These are phyloP conservation scores for Cladosporium halotolerans DNA, from an alignment of 2,329 filamentous ascomycete genomes.

Conservation along the genomic window DNA sequence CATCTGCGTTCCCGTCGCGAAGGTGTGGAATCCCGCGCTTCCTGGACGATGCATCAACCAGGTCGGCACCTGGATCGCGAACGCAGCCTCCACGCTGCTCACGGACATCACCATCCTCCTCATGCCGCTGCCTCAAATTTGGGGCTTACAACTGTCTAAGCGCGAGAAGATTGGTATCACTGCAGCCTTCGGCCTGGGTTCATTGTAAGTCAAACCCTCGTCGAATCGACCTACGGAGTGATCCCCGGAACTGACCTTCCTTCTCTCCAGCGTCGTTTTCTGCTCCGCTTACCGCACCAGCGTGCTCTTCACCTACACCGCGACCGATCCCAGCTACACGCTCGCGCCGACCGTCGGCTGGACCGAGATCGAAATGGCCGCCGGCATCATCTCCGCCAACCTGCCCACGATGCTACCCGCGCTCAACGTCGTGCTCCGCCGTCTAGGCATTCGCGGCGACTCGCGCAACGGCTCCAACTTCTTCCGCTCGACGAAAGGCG, in stretches of 20 bases:
- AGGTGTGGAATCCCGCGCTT: constrained; percentile 35
- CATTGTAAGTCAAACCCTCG: constrained; percentile 1
- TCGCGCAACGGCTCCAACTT: neutral
- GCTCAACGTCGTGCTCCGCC: constrained; percentile 7
- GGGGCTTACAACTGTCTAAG: neutral
- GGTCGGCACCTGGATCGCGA: constrained; percentile 35
- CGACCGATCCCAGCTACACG: constrained; percentile 5
- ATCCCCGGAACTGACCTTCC: neutral
- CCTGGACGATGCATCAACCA: constrained; percentile 34
- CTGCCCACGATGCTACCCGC: constrained; percentile 7
- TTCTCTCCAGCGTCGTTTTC: constrained; percentile 1
- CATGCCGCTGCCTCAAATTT: neutral
- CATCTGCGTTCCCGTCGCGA: constrained; percentile 36
- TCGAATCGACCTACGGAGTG: neutral
- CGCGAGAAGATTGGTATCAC: constrained; percentile 8
- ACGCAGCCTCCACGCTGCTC: constrained; percentile 5
- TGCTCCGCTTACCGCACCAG: constrained; percentile 6
- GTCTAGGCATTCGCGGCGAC: neutral
- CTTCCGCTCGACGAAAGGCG: neutral
- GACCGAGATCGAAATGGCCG: constrained; percentile 10
- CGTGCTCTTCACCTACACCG: constrained; percentile 6
- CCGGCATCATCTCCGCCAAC: constrained; percentile 8
- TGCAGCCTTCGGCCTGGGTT: constrained; percentile 6
- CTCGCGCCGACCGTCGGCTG: constrained; percentile 6
- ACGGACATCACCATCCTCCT: constrained; percentile 4